Evolutionary conservation across 768 basidiomycete species (phyloP).

Genomic region (Leccinum obscurum): DNA sequence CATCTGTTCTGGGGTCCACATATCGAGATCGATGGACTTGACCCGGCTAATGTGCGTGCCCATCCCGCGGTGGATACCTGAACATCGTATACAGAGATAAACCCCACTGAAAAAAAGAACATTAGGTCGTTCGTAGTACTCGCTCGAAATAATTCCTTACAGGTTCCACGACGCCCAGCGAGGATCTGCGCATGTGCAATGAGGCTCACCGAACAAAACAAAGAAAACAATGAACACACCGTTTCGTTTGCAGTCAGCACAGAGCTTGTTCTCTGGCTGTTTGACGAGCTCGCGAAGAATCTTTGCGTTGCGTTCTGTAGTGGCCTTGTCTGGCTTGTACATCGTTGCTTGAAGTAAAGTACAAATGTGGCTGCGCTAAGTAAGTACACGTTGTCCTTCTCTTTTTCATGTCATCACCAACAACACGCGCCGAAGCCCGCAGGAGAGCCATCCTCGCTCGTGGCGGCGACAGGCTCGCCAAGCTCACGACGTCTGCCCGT

Average conservation of each 20-base stretch:
- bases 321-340: conserved; percentile 76
- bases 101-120: conserved; percentile 60
- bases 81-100: conserved; percentile 95
- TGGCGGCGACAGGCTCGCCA: conserved; percentile 73
- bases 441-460: conserved; percentile 73
- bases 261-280: conserved; percentile 87
- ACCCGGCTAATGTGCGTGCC: conserved; percentile 98
- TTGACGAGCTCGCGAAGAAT: conserved; percentile 87
- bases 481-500: conserved; percentile 73
- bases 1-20: conserved; percentile 99
- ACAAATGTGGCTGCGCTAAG: too few species aligned
- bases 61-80: conserved; percentile 96
- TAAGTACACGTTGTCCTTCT: conserved; percentile 10
- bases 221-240: conserved; percentile 49
- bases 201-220: neutral
- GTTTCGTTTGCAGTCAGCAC: conserved; percentile 96
- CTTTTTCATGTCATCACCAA: conserved; percentile 42
- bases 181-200: conserved; percentile 59
- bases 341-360: conserved; percentile 27
- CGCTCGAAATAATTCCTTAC: conserved; percentile 40
- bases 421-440: conserved; percentile 76
- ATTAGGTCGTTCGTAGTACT: neutral
- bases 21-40: conserved; percentile 95
- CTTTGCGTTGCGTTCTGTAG: conserved; percentile 74
- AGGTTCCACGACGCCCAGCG: conserved; percentile 99